Base-by-base conservation (phyloP, 306 rosid species). In the Abrus precatorius region DNA sequence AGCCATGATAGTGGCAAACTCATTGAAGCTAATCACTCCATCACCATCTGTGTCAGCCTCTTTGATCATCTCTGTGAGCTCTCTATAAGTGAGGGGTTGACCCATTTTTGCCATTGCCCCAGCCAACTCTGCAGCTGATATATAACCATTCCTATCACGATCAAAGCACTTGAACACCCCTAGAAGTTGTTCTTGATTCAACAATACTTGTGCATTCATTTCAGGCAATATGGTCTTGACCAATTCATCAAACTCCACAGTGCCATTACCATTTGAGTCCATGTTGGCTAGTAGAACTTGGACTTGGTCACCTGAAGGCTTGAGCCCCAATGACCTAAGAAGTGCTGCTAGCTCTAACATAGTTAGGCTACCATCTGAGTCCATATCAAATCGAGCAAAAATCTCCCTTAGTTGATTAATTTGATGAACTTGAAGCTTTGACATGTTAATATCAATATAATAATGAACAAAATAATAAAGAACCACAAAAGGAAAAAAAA, bases 101-200 rank as follows among this genome's bases (percentile, higher is more conserved):
- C 98, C 97, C 93, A 94, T 88, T 77, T 90, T 94, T 36, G 97
- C 94, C 98, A 92, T 91, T 3, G 97, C 89, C 3, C 90, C 88
- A 0, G 97, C 98, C 20, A 94, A 79, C 77, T 94, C 97, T 0
- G 93, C 93, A 0, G 97, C 97, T 0, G 98, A 81, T 1, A 92
- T 92, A 45, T 67, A 87, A 3, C 97, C 97, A 5, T 94, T 94
- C 0, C 97, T 92, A 4, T 94, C 98, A 0, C 94, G 89, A 47
- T 94, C 98, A 6, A 94, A 94, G 64, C 89, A 84, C 71, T 86
- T 88, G 50, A 94, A 94, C 36, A 92, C 88, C 57, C 87, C 87
- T 2, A 86, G 66, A 4, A 92, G 91, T 32, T 87, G 90, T 64
- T 91, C 90, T 52, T 92, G 92, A 73, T 89, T 86, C 66, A 85